Base-by-base conservation (phyloP, 306 rosid genomes). In the Astragalus membranaceus region DNA sequence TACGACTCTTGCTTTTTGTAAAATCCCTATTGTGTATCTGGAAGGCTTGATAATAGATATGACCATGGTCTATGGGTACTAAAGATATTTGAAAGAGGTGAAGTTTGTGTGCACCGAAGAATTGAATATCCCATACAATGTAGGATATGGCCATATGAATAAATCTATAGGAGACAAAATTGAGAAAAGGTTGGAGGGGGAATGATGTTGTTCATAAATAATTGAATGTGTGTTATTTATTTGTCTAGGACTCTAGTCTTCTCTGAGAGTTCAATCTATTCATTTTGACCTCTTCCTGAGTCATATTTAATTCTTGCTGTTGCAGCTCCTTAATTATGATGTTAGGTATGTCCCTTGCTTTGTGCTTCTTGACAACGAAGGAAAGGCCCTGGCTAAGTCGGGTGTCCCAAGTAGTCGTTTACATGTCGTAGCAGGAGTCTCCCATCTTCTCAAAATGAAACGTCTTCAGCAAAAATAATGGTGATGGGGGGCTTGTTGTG, bases 261-360 rank as follows among this genome's bases (percentile, higher is more conserved):
- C 35, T 10, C 1, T 13, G 30, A 32, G 33, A 15, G 16, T 26
- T 14, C n/a, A 33, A 15, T 66, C 57, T 36, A 12, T 68, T 20
- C 37, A 60, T 35, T 48, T 11, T 71, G 68, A 49, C 10, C 37
- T 33, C 12, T 48, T 61, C 54, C 73, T 78, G 79, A 65, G 39
- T 48, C 32, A 43, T 47, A 67, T 29, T 69, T 47, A 32, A 46
- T 58, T 30, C 7, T 49, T 78, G 30, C 35, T 55, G 14, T 41
- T 88, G 87, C 89, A 92, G 98, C 86, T 88, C 50, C 92, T 92
- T 70, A 87, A 88, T 72, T 92, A 92, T 72, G 98, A 82, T 74
- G 86, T 92, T 41, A 72, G 80, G 60, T 92, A 92, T 72, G 98
- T 92, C 29, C 98, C 96, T 7, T 92, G 96, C 85, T 92, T 92